These are phyloP conservation scores for Apocynum venetum DNA, from an alignment of 257 asterid genomes.

Conservation along the genomic window DNA sequence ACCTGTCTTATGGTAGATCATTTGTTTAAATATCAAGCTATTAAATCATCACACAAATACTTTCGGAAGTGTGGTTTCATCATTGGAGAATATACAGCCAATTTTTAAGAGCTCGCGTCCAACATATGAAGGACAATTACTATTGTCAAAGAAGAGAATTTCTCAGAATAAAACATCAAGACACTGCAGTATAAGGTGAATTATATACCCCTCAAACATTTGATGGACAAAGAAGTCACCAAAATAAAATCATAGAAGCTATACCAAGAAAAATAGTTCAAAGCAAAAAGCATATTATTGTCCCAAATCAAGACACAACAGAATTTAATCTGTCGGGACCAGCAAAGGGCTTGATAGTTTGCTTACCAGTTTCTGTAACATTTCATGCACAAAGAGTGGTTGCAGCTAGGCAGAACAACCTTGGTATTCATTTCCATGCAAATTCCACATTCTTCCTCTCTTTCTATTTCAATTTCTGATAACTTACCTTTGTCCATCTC, in stretches of 20 bases:
- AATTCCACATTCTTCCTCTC: constrained; percentile 95
- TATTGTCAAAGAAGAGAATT: too few relatives aligned
- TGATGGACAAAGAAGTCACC: neutral
- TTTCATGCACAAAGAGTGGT: constrained; percentile 73
- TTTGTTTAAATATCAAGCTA: neutral
- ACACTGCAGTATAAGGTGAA: neutral
- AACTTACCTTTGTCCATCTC: constrained; percentile 66
- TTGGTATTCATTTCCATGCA: constrained; percentile 82
- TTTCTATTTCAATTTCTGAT: constrained; percentile 76
- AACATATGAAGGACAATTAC: neutral
- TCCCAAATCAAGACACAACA: neutral
- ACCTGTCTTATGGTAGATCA: neutral
- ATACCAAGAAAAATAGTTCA: neutral
- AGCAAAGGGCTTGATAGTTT: neutral
- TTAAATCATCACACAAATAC: neutral
- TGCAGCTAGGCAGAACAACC: constrained; percentile 83
- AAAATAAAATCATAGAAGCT: neutral
- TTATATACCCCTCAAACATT: neutral
- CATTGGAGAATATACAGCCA: neutral
- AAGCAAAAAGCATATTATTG: neutral
- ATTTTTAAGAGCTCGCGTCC: neutral
- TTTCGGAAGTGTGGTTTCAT: neutral
- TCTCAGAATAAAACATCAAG: too few relatives aligned
- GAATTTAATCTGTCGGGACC: neutral
- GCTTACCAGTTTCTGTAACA: constrained; percentile 78